These are phyloP conservation scores for Tubosaeta sp. DNA, from an alignment of 768 basidiomycete genomes.

Conservation along the genomic window DNA sequence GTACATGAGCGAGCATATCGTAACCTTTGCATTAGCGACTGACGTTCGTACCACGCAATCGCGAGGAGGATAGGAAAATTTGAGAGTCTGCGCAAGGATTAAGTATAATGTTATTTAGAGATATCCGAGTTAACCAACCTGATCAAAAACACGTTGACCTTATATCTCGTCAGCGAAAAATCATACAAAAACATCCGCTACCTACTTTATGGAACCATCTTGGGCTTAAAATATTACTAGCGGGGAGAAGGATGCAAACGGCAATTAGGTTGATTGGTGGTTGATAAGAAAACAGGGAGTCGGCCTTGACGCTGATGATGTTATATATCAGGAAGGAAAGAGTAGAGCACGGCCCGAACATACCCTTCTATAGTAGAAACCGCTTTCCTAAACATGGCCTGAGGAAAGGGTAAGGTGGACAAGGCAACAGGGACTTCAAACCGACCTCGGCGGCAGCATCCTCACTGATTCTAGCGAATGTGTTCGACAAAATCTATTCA, in stretches of 20 bases:
- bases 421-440: background rate
- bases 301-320: conserved; percentile 70
- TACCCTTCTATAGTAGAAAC: conserved; percentile 94
- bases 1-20: background rate
- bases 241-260: conserved; percentile 79
- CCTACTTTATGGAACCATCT: conserved; percentile 94
- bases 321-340: conserved; percentile 10
- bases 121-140: conserved; percentile 39
- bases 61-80: conserved; percentile 79
- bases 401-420: background rate
- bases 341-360: conserved; percentile 5
- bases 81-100: conserved; percentile 47
- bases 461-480: conserved; percentile 89
- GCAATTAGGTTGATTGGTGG: conserved; percentile 91
- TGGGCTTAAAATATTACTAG: conserved; percentile 82
- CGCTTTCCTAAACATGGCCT: conserved; percentile 94
- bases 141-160: conserved; percentile 89
- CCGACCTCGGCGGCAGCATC: conserved; percentile 88
- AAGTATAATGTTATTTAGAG: background rate
- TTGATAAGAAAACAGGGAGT: conserved; percentile 90
- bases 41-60: conserved; percentile 82
- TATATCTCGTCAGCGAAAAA: conserved; percentile 12
- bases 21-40: conserved; percentile 1
- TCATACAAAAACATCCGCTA: background rate
- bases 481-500: conserved; percentile 86